Base-by-base conservation (phyloP, 2,329 filamentous ascomycete genomes). In the Pseudogymnoascus sp. region DNA sequence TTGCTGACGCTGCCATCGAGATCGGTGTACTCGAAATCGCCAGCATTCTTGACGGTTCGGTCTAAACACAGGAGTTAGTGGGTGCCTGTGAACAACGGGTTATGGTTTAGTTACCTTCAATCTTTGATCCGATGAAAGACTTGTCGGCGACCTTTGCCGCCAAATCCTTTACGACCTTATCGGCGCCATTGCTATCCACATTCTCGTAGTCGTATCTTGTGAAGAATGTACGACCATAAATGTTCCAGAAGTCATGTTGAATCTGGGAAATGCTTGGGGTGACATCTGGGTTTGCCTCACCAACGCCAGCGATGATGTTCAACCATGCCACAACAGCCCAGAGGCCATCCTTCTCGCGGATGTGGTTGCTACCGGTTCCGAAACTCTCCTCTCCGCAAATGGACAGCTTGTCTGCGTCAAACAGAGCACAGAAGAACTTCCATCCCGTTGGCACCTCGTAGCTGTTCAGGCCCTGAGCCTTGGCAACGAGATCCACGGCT, bases 381-480 rank as follows among this genome's bases (percentile, higher is more conserved):
- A 99, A 99, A 69, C 90, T 95, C 83, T 99, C 95, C 79, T 99
- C 95, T 65, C 95, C 95, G 75, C 95, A 99, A 76, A 99, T 99
- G 73, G 95, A 96, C 74, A 97, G 89, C 83, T 96, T 96, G 79
- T 96, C 83, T 69, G 91, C 89, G 74, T 97, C 93, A 73, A 97
- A 96, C 65, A 97, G 84, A 72, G 92, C 92, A 75, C 93, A 97
- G 87, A 97, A 97, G 84, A 97, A 97, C 79, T 97, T 97, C 95
- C 95, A 99, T 73, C 95, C 95, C 0, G 95, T 99, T 39, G 95
- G 95, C 1, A 99, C 95, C 79, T 99, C 95, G 79, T 99, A 99
- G 79, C 86, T 89, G 79, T 91, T 81, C 45, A 99, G 84, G 37
- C 90, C 90, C 80, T 97, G 93, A 73, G 92, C 92, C 84, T 96